Evolutionary conservation across 192 early-diverging fungal species (phyloP).

Genomic region (Rhizoclosmatium sp.): DNA sequence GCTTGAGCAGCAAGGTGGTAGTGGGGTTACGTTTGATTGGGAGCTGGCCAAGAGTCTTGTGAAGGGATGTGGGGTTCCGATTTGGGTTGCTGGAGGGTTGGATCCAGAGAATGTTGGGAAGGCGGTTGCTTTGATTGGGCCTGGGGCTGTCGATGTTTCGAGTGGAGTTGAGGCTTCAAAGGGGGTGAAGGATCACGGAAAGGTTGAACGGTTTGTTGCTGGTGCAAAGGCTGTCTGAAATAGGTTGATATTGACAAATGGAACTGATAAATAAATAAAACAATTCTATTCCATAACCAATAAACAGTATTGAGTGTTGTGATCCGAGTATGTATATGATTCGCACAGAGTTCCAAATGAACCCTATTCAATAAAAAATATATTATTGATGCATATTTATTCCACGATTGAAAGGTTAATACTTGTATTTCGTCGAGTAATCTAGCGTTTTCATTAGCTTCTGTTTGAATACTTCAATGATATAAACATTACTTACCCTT

Average conservation of each 20-base stretch:
- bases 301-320: no score
- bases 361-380: no score
- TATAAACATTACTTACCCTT: slow-evolving; percentile 58
- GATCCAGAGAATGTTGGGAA: slow-evolving; percentile 80
- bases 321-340: no score
- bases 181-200: slow-evolving; percentile 77
- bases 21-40: slow-evolving; percentile 89
- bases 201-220: slow-evolving; percentile 77
- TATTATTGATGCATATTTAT: no score
- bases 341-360: no score
- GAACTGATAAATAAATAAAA: no score
- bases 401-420: slow-evolving; percentile 56
- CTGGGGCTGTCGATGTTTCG: slow-evolving; percentile 92
- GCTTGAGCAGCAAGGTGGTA: slow-evolving; percentile 75
- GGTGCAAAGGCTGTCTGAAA: neutral
- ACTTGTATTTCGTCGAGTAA: slow-evolving; percentile 98
- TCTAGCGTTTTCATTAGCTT: slow-evolving; percentile 29
- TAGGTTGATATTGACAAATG: neutral
- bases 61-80: slow-evolving; percentile 61
- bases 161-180: slow-evolving; percentile 87
- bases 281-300: no score
- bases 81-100: slow-evolving; percentile 92
- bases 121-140: slow-evolving; percentile 70
- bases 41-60: slow-evolving; percentile 68
- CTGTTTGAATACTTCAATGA: neutral